phyloP scores from a whole-genome alignment of 257 asterid genomes.

The Solanum sejunctum region DNA sequence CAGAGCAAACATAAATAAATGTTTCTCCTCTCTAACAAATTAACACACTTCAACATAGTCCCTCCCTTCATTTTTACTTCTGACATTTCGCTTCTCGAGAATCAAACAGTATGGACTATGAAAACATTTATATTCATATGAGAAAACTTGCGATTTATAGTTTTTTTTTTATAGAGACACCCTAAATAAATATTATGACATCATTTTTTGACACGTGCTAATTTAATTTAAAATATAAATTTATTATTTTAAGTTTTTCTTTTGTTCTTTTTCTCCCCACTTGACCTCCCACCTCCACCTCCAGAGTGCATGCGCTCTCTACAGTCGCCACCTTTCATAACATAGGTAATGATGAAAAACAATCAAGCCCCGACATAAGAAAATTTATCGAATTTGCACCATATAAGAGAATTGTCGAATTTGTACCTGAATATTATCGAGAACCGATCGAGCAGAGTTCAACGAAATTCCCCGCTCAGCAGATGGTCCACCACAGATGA shows the following conservation, averaged over 20 bases:
- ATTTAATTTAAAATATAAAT: too few relatives aligned
- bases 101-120: not conserved
- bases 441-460: slow-evolving; percentile 82
- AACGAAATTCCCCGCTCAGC: slow-evolving; percentile 85
- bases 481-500: slow-evolving; percentile 83
- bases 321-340: not conserved
- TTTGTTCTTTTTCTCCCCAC: too few relatives aligned
- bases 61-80: not conserved
- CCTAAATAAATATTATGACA: too few relatives aligned
- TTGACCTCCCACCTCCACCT: too few relatives aligned
- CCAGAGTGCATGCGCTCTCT: too few relatives aligned
- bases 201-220: too few relatives aligned
- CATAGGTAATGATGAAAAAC: too few relatives aligned
- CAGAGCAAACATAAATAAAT: not conserved
- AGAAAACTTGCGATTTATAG: not conserved
- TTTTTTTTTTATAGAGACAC: too few relatives aligned
- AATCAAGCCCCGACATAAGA: not conserved
- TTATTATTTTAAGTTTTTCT: too few relatives aligned
- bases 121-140: not conserved
- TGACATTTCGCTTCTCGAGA: not conserved
- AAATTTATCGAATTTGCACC: not conserved
- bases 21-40: not conserved
- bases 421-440: slow-evolving; percentile 73
- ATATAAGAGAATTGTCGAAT: too few relatives aligned
- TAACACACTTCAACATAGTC: not conserved